Evolutionary conservation across 2,329 filamentous ascomycete species (phyloP).

Genomic region (Taxawa tesnikishii): DNA sequence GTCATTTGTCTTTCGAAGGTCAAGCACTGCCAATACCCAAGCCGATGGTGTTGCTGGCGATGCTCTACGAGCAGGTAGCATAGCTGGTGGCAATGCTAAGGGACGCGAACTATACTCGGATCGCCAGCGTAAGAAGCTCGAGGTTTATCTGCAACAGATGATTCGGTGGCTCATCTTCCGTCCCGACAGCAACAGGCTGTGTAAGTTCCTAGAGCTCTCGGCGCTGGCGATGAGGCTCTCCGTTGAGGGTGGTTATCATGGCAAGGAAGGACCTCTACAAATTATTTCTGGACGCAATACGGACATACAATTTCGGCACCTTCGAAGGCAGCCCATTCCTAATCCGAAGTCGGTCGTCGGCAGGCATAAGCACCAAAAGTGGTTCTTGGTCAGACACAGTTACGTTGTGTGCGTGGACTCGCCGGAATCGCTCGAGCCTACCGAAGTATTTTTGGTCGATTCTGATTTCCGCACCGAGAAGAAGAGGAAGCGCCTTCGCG

Average conservation of each 20-base stretch:
- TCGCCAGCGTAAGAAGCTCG: constrained; percentile 71
- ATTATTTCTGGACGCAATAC: constrained; percentile 78
- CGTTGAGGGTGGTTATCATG: constrained; percentile 92
- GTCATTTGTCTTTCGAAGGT: constrained; percentile 46
- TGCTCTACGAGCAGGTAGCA: constrained; percentile 21
- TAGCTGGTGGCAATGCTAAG: constrained; percentile 26
- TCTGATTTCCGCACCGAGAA: constrained; percentile 72
- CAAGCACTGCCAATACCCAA: constrained; percentile 29
- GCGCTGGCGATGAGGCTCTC: constrained; percentile 87
- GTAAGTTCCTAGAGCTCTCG: constrained; percentile 90
- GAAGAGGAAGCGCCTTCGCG: constrained; percentile 42
- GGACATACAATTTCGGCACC: constrained; percentile 31
- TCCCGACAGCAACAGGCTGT: constrained; percentile 86
- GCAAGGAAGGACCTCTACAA: constrained; percentile 88
- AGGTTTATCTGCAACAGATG: constrained; percentile 85
- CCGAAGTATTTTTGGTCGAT: constrained; percentile 96
- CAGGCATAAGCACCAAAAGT: constrained; percentile 82
- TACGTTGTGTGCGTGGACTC: constrained; percentile 98
- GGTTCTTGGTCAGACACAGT: constrained; percentile 96
- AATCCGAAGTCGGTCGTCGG: constrained; percentile 4
- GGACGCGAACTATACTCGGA: constrained; percentile 54
- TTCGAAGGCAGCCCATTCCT: not conserved
- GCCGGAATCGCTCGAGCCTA: constrained; percentile 96
- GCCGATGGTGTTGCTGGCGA: constrained; percentile 3
- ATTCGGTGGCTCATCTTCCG: constrained; percentile 95